A percentile compares a stretch with the other conserved stretches of the same genome.
These are phyloP conservation scores for Aspergillus ruber DNA, from an alignment of 2,329 filamentous ascomycete species.

Conservation along the genomic window DNA sequence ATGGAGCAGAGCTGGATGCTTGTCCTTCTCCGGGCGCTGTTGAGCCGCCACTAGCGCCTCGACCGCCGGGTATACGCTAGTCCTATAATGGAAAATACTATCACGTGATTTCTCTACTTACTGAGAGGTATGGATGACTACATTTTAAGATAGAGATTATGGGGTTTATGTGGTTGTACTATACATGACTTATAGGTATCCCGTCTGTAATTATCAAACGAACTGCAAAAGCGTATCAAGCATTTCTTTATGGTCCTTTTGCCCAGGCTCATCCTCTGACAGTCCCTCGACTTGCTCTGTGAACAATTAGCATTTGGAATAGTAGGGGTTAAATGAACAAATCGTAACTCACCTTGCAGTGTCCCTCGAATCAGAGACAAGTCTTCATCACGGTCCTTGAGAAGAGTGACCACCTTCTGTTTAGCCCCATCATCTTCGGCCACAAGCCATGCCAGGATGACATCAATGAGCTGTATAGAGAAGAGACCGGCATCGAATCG, in stretches of 20 bases:
- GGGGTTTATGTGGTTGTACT: not conserved
- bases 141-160: not conserved
- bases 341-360: constrained; percentile 50
- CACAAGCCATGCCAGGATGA: constrained; percentile 80
- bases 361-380: constrained; percentile 59
- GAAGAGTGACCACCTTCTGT: constrained; percentile 54
- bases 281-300: constrained; percentile 58
- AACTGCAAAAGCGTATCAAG: constrained; percentile 51
- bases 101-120: constrained; percentile 18
- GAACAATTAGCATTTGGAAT: constrained; percentile 12
- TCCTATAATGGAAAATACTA: constrained; percentile 1
- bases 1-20: constrained; percentile 14
- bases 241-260: constrained; percentile 56
- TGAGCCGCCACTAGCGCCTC: constrained; percentile 27
- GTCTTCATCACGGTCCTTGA: constrained; percentile 63
- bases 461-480: constrained; percentile 73
- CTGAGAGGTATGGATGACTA: not conserved
- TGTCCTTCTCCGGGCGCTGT: constrained; percentile 14
- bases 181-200: not conserved
- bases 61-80: constrained; percentile 17
- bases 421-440: constrained; percentile 79
- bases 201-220: constrained; percentile 14
- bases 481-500: constrained; percentile 80
- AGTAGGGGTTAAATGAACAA: not conserved
- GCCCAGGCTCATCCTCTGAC: constrained; percentile 49